phyloP scores from a whole-genome alignment of 441 rosid genomes.

The Heliophila coronopifolia region DNA sequence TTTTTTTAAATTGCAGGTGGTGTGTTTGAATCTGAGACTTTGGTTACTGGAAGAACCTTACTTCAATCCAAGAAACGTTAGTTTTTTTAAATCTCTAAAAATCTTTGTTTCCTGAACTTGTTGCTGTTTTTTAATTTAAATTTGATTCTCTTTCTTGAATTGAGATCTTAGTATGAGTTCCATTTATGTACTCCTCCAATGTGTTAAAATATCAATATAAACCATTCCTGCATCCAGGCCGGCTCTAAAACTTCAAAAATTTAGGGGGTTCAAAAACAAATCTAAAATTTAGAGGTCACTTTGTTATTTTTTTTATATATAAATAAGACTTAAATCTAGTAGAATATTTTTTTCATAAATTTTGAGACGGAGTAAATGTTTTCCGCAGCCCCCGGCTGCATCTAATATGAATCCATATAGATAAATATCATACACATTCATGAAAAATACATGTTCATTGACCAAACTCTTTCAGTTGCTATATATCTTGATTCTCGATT shows the following conservation, averaged over 20 bases:
- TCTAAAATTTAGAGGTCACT: no score
- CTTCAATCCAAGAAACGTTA: slow-evolving; percentile 28
- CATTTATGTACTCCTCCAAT: background rate
- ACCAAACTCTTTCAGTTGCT: background rate
- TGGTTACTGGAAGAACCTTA: slow-evolving; percentile 24
- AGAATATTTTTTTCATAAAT: no score
- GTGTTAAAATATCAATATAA: no score
- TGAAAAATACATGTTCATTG: background rate
- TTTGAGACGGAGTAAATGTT: no score
- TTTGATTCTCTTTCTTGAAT: background rate
- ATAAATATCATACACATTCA: no score
- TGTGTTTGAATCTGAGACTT: slow-evolving; percentile 26
- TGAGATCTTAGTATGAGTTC: background rate
- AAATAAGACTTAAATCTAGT: no score
- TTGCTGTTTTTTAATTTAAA: background rate
- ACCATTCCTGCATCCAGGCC: no score
- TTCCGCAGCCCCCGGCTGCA: no score
- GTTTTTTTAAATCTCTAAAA: background rate
- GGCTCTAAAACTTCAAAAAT: no score
- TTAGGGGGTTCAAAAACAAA: no score
- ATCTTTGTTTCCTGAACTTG: background rate
- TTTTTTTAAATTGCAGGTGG: slow-evolving; percentile 20
- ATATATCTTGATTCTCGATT: slow-evolving; percentile 8
- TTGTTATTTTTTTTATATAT: no score
- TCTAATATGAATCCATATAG: no score